These are phyloP conservation scores for Themeda triandra DNA, from an alignment of 176 grass and related monocot genomes.

Conservation along the genomic window DNA sequence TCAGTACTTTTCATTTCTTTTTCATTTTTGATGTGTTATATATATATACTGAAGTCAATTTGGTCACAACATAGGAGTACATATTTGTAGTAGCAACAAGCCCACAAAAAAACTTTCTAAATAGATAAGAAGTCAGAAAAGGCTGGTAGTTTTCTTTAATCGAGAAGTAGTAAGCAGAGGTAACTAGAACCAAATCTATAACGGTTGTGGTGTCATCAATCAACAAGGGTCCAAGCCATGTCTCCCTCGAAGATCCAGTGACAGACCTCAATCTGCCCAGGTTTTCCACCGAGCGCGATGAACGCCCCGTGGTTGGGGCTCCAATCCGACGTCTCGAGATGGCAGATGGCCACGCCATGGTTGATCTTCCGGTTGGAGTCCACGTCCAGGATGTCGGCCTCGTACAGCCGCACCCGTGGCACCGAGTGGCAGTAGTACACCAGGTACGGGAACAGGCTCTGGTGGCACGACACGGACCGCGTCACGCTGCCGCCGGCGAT, in stretches of 20 bases:
- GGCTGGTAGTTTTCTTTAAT: not conserved
- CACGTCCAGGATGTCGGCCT: constrained; percentile 56
- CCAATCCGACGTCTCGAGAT: constrained; percentile 64
- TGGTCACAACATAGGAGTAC: too few relatives aligned
- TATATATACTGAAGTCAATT: too few relatives aligned
- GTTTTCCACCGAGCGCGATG: constrained; percentile 42
- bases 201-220: constrained; percentile 21
- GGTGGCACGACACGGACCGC: constrained; percentile 60
- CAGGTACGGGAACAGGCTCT: constrained; percentile 74
- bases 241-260: constrained; percentile 84
- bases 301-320: constrained; percentile 54
- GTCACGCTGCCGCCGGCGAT: constrained; percentile 50
- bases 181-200: not conserved
- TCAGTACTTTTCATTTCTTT: too few relatives aligned
- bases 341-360: constrained; percentile 60
- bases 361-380: constrained; percentile 48
- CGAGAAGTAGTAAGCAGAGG: not conserved
- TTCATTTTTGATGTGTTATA: too few relatives aligned
- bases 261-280: constrained; percentile 62
- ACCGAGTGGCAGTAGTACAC: constrained; percentile 80
- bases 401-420: constrained; percentile 53
- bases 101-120: too few relatives aligned
- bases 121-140: not conserved
- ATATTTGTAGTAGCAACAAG: too few relatives aligned
- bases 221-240: constrained; percentile 57